Percentiles rank a stretch among this genome's conserved stretches.
phyloP scores from a whole-genome alignment of 768 basidiomycete species.

The Russula compacta region DNA sequence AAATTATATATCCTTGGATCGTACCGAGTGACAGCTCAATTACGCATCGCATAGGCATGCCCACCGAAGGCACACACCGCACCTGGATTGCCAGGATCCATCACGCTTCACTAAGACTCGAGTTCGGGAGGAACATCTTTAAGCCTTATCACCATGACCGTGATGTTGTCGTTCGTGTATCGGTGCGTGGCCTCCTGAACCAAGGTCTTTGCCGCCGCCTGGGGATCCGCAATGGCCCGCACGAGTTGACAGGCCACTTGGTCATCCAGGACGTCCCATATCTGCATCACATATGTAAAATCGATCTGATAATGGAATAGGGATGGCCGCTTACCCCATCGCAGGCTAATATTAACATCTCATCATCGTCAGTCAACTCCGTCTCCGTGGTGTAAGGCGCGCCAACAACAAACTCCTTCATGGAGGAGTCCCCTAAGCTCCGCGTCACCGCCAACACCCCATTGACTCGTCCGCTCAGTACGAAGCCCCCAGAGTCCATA shows the following conservation, averaged over 20 bases:
- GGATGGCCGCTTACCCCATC: constrained; percentile 71
- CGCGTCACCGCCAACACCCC: constrained; percentile 95
- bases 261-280: constrained; percentile 95
- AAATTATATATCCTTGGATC: background rate
- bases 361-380: constrained; percentile 80
- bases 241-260: constrained; percentile 86
- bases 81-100: constrained; percentile 10
- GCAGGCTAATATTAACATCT: constrained; percentile 92
- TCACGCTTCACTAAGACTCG: constrained; percentile 9
- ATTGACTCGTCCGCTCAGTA: constrained; percentile 97
- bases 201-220: constrained; percentile 65
- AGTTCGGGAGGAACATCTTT: constrained; percentile 32
- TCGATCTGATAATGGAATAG: background rate
- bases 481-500: constrained; percentile 95
- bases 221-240: constrained; percentile 62
- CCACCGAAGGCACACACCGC: background rate
- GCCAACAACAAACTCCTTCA: constrained; percentile 99
- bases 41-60: too few species aligned
- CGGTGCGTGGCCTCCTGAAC: constrained; percentile 78
- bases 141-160: constrained; percentile 82
- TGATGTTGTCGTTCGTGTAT: constrained; percentile 94
- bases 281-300: constrained; percentile 34
- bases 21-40: background rate
- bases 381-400: constrained; percentile 99
- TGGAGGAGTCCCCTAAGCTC: constrained; percentile 90